These are phyloP conservation scores for Globomyces pollinis-pini DNA, from an alignment of 192 early-diverging fungal genomes.

Conservation along the genomic window DNA sequence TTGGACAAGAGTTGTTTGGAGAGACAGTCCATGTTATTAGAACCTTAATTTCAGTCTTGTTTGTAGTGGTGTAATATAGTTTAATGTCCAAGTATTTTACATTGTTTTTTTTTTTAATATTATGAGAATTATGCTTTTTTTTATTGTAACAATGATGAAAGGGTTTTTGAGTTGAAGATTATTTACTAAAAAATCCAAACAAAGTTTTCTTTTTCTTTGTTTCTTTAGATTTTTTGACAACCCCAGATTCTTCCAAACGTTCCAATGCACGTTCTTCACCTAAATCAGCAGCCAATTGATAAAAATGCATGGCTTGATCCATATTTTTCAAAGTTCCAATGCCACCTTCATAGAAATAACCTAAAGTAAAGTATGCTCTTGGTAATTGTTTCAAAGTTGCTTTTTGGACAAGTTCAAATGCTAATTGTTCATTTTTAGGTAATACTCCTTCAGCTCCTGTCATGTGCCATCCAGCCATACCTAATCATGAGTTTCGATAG, in stretches of 20 bases:
- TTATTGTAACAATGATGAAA: too few relatives aligned
- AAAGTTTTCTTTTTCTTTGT: not conserved
- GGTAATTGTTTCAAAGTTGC: constrained; percentile 66
- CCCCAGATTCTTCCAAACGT: constrained; percentile 1
- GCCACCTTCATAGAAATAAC: constrained; percentile 78
- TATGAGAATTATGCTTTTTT: too few relatives aligned
- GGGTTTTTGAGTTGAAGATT: too few relatives aligned
- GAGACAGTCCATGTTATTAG: too few relatives aligned
- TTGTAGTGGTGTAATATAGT: too few relatives aligned
- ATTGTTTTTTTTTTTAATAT: too few relatives aligned
- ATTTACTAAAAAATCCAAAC: not conserved
- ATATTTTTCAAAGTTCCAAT: constrained; percentile 50
- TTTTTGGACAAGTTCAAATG: constrained; percentile 66
- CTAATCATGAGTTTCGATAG: not conserved
- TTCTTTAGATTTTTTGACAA: not conserved
- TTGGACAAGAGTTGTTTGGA: too few relatives aligned
- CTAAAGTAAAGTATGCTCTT: constrained; percentile 76
- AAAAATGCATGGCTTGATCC: constrained; percentile 38
- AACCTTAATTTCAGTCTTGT: too few relatives aligned
- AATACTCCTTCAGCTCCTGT: constrained; percentile 61
- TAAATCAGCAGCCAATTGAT: constrained; percentile 14
- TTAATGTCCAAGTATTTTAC: too few relatives aligned
- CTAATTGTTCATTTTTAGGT: constrained; percentile 55
- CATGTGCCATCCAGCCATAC: constrained; percentile 74
- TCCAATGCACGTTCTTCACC: constrained; percentile 16